phyloP scores from a whole-genome alignment of 1,284 basidiomycete species.

The Cutaneotrichosporon mucoides region DNA sequence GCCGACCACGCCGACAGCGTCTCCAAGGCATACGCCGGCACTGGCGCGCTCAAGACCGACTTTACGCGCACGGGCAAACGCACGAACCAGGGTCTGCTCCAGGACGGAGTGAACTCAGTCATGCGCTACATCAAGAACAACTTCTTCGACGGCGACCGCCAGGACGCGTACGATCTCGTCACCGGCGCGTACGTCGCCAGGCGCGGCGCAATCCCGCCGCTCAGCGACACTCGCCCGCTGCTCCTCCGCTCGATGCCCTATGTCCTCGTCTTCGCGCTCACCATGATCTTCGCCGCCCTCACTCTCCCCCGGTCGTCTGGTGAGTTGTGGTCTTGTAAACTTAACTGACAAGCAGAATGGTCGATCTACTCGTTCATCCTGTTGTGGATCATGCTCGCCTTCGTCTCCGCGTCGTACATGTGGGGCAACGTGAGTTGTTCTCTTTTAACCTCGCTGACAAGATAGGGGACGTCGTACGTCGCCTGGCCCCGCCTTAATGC shows the following conservation, averaged over 20 bases:
- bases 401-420: slow-evolving; percentile 64
- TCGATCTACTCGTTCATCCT: slow-evolving; percentile 61
- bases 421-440: slow-evolving; percentile 56
- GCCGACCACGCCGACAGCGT: slow-evolving; percentile 94
- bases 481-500: slow-evolving; percentile 89
- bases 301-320: slow-evolving; percentile 78
- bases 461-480: slow-evolving; percentile 62
- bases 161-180: slow-evolving; percentile 92
- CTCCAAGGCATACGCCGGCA: slow-evolving; percentile 87
- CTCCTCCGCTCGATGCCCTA: slow-evolving; percentile 85
- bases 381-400: slow-evolving; percentile 67
- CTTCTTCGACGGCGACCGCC: slow-evolving; percentile 87
- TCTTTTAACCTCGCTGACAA: background rate
- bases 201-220: slow-evolving; percentile 63
- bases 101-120: slow-evolving; percentile 83
- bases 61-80: slow-evolving; percentile 92
- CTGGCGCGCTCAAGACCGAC: slow-evolving; percentile 94
- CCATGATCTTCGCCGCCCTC: slow-evolving; percentile 79
- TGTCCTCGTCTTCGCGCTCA: slow-evolving; percentile 70
- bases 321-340: slow-evolving; percentile 48
- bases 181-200: slow-evolving; percentile 84
- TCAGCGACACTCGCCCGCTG: slow-evolving; percentile 73
- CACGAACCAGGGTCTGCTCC: slow-evolving; percentile 69
- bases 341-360: slow-evolving; percentile 20
- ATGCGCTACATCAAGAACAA: slow-evolving; percentile 95